Evolutionary conservation across 2,329 filamentous ascomycete species (phyloP), one percentile per base, ranked within the genome.

Genomic region (Davidsoniella neocaledoniae): DNA sequence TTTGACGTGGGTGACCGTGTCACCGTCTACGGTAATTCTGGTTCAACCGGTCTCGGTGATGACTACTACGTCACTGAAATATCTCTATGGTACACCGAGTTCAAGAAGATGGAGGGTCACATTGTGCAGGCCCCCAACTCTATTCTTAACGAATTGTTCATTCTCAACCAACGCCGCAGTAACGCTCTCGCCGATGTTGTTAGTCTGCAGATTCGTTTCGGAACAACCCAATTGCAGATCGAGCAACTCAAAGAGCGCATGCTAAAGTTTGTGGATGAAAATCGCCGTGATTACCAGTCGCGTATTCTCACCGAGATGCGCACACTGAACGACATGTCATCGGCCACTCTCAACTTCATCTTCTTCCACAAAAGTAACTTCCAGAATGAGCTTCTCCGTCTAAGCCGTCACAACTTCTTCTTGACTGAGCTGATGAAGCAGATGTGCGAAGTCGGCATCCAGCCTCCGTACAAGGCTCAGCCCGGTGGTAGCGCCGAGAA

Each of bases 321-420:
- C 21, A 77, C 79, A 7, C 79, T 96, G 47, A 78, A 81, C 21
- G 81, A 94, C 58, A 85, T 87, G 36, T 86, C 90, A 61, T 84
- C 82, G 5, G 81, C 94, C 59, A 87, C 80, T 3, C 74, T 95
- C 59, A 95, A 94, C 64, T 79, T 96, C 51, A 81, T 95, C 59
- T 94, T 94, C 70, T 95, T 95, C 70, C 94, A 95, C 74, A 95
- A 95, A 64, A 86, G 83, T 53, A 95, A 90, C 63, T 95, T 84
- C 76, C 90, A 96, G 62, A 95, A 95, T 61, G 90, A 96, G 62
- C 71, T 93, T 42, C 72, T 95, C 21, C 87, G 90, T 66, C 74
- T 96, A 2, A 85, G 83, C 57, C 78, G 90, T 16, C 84, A 91
- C 58, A 95, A 95, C 71, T 91, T 88, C 61, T 94, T 96, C 64